Conservation (phyloP, 2,329 filamentous ascomycete genomes). For the Ophiocordyceps camponoti-leonardi region DNA sequence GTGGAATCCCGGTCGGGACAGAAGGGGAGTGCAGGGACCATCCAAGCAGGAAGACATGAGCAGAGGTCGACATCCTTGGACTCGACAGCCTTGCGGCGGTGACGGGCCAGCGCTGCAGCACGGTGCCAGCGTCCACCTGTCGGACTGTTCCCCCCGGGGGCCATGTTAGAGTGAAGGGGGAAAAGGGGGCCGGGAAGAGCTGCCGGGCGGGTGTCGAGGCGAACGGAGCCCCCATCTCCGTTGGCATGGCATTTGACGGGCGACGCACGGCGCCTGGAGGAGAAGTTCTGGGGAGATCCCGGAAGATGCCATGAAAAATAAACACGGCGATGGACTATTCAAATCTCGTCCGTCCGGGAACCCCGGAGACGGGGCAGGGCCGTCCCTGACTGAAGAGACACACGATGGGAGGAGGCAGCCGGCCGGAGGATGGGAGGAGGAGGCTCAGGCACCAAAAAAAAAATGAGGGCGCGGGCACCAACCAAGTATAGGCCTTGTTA, state of each 20-base stretch:
- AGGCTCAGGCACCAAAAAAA: not conserved
- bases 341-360: not conserved
- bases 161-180: too few relatives aligned
- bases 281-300: not conserved
- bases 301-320: not conserved
- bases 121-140: not conserved
- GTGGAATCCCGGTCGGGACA: conserved; percentile 1
- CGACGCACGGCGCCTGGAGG: too few relatives aligned
- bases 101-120: not conserved
- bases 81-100: not conserved
- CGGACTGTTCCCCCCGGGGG: too few relatives aligned
- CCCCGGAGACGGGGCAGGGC: not conserved
- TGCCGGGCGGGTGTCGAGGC: not conserved
- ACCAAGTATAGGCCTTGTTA: not conserved
- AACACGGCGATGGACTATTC: not conserved
- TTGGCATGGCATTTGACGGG: not conserved
- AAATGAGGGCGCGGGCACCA: too few relatives aligned
- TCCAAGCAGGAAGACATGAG: not conserved
- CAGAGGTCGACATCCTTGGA: not conserved
- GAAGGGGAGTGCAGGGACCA: conserved; percentile 2
- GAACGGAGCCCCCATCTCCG: not conserved
- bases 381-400: not conserved
- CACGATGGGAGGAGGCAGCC: not conserved
- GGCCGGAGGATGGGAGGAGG: not conserved
- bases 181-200: too few relatives aligned